Conservation (phyloP, 768 basidiomycete species). For the Xerocomellus amylosporus region DNA sequence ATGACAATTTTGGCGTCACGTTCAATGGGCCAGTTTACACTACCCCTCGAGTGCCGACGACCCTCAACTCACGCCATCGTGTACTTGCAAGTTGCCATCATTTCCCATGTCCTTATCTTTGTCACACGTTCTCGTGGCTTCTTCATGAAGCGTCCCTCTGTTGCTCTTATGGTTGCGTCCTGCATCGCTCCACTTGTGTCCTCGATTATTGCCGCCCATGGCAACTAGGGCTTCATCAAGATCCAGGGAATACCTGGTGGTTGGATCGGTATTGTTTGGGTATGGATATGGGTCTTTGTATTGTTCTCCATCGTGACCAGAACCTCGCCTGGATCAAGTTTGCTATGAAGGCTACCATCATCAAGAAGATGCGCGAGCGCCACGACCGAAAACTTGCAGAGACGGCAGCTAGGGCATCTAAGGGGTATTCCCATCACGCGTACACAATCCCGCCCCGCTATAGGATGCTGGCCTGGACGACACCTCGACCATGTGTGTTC, state of each 20-base stretch:
- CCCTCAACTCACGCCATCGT: conserved; percentile 77
- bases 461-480: too few relatives aligned
- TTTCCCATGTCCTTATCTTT: conserved; percentile 97
- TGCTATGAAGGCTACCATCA: conserved; percentile 90
- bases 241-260: conserved; percentile 74
- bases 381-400: conserved; percentile 42
- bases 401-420: conserved; percentile 33
- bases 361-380: conserved; percentile 77
- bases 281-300: conserved; percentile 64
- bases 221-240: conserved; percentile 90
- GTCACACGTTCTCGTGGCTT: conserved; percentile 91
- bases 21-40: conserved; percentile 33
- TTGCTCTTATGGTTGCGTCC: conserved; percentile 87
- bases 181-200: conserved; percentile 90
- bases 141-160: conserved; percentile 94
- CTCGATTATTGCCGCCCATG: conserved; percentile 93
- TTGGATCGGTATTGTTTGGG: conserved; percentile 98
- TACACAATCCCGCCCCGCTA: conserved; percentile 85
- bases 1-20: conserved; percentile 74
- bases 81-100: conserved; percentile 97
- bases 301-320: conserved; percentile 36
- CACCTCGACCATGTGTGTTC: too few relatives aligned
- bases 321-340: conserved; percentile 96
- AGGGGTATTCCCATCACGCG: conserved; percentile 69
- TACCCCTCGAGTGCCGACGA: conserved; percentile 48